Base-by-base conservation (phyloP, 1,139 yeast genomes). In the Debaryomycetaceae sp. region DNA sequence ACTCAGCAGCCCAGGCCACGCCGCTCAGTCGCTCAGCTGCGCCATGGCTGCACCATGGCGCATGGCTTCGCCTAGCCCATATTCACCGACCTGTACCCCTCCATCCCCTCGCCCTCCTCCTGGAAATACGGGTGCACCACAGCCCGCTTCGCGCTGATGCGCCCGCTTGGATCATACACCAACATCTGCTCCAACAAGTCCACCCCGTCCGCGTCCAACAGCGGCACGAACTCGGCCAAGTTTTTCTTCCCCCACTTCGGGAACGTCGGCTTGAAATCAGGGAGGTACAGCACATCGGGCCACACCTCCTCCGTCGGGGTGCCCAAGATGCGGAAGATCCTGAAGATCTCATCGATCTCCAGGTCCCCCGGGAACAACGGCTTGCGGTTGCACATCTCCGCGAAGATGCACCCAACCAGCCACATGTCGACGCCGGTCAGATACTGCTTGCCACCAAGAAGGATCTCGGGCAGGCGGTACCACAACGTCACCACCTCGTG, bases 341-440 rank as follows among this genome's bases (percentile, higher is more conserved):
- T 80, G 67, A 91, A 89, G 45, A 91, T 91, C 63, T 91, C 96
- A 56, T 91, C 98, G 54, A 91, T 91, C 57, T 91, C 98, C 11
- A 96, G 85, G 58, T 91, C 98, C 18, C 98, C 99, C 2, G 97
- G 95, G 62, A 91, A 91, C 31, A 91, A 61, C 7, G 99, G 97
- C 57, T 86, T 86, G 41, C 98, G 72, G 51, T 89, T 86, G 46
- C 93, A 91, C 97, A 91, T 89, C 57, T 91, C 99, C 4, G 97
- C 98, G 61, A 93, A 91, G 36, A 91, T 91, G 58, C 97, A 89
- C 15, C 99, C 99, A 37, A 88, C 85, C 12, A 96, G 85, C 99
- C 99, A 91, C 82, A 93, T 88, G 56, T 91, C 99, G 30, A 91
- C 97, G 17, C 97, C 97, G 0, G 97, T 91, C 31, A 96, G 85